These are phyloP conservation scores for Fusarium falciforme DNA, from an alignment of 2,329 filamentous ascomycete genomes.

Conservation along the genomic window DNA sequence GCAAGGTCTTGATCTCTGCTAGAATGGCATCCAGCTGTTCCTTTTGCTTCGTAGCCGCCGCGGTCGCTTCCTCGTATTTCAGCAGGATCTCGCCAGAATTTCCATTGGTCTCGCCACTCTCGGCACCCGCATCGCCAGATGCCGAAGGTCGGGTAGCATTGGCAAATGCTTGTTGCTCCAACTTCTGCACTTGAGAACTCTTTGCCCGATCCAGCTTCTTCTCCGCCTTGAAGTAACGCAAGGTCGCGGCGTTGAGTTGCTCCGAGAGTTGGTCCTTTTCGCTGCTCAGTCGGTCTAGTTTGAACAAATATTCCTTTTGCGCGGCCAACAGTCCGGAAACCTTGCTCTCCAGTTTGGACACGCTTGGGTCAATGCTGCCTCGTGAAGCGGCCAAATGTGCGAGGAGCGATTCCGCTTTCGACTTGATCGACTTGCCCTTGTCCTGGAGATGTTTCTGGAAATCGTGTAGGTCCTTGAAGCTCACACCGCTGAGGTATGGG, in stretches of 20 bases:
- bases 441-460: slow-evolving; percentile 86
- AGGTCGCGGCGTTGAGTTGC: slow-evolving; percentile 86
- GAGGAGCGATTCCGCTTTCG: slow-evolving; percentile 78
- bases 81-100: slow-evolving; percentile 76
- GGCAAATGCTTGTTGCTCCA: slow-evolving; percentile 88
- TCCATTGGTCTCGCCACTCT: slow-evolving; percentile 64
- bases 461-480: slow-evolving; percentile 72
- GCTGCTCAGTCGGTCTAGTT: slow-evolving; percentile 77
- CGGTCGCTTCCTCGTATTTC: slow-evolving; percentile 81
- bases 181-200: slow-evolving; percentile 88
- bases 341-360: slow-evolving; percentile 78
- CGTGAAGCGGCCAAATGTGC: slow-evolving; percentile 62
- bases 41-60: slow-evolving; percentile 84
- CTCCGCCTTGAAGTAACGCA: slow-evolving; percentile 94
- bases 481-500: slow-evolving; percentile 67
- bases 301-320: slow-evolving; percentile 83
- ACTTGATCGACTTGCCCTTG: slow-evolving; percentile 80
- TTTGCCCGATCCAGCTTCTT: slow-evolving; percentile 92
- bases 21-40: slow-evolving; percentile 86
- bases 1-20: slow-evolving; percentile 77
- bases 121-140: slow-evolving; percentile 59
- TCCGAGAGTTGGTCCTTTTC: slow-evolving; percentile 90
- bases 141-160: slow-evolving; percentile 67
- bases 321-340: slow-evolving; percentile 80
- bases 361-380: slow-evolving; percentile 72